These are phyloP conservation scores for Camelina sativa DNA, from an alignment of 345 rosid genomes.

Conservation along the genomic window DNA sequence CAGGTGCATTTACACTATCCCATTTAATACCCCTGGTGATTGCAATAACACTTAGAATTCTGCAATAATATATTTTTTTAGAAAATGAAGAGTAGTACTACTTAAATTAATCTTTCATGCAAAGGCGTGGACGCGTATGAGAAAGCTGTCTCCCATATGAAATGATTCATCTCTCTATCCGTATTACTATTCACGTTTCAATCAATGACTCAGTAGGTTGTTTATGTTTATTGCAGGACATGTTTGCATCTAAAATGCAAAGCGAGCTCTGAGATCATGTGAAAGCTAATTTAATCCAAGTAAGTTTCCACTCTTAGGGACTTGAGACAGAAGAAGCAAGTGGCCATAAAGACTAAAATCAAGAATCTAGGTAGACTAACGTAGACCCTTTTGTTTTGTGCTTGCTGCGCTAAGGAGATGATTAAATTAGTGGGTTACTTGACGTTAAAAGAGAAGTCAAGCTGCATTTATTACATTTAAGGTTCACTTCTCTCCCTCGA, in stretches of 20 bases:
- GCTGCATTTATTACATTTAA: slow-evolving; percentile 25
- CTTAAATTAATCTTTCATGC: slow-evolving; percentile 30
- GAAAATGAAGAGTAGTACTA: not conserved
- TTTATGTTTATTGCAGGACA: slow-evolving; percentile 28
- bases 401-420: slow-evolving; percentile 10
- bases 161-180: slow-evolving; percentile 25
- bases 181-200: slow-evolving; percentile 27
- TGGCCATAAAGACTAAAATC: slow-evolving; percentile 14
- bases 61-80: not conserved
- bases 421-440: slow-evolving; percentile 21
- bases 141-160: slow-evolving; percentile 38
- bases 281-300: slow-evolving; percentile 18
- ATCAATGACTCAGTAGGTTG: slow-evolving; percentile 21
- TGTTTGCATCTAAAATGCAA: slow-evolving; percentile 20
- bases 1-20: slow-evolving; percentile 66
- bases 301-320: slow-evolving; percentile 13
- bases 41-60: slow-evolving; percentile 37
- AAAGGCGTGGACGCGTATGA: slow-evolving; percentile 37
- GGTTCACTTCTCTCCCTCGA: slow-evolving; percentile 19
- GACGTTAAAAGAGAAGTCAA: slow-evolving; percentile 39
- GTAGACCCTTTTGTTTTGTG: slow-evolving; percentile 35
- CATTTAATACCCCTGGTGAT: slow-evolving; percentile 39
- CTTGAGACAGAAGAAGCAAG: not conserved
- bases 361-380: slow-evolving; percentile 41
- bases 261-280: slow-evolving; percentile 17